phyloP scores from a whole-genome alignment of 768 basidiomycete genomes.

The Tricholoma flavovirens region DNA sequence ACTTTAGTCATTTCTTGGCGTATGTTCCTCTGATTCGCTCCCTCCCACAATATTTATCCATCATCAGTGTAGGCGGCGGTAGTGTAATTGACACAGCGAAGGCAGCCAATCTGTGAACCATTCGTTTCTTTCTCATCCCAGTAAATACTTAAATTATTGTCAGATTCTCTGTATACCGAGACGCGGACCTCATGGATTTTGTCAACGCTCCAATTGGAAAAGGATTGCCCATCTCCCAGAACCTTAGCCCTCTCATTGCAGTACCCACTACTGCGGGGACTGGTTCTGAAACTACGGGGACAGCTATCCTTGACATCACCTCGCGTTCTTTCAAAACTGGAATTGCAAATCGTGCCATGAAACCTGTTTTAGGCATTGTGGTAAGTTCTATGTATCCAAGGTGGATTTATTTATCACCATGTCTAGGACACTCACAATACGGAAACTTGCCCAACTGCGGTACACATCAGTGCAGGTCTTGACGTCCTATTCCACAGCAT shows the following conservation, averaged over 20 bases:
- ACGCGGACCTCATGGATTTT: conserved; percentile 91
- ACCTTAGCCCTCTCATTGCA: conserved; percentile 80
- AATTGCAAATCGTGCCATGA: conserved; percentile 87
- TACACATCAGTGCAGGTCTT: conserved; percentile 92
- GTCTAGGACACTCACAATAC: conserved; percentile 80
- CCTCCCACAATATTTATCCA: conserved; percentile 2
- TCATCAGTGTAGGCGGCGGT: conserved; percentile 76
- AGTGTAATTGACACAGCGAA: conserved; percentile 96
- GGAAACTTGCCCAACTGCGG: conserved; percentile 82
- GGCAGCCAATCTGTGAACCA: conserved; percentile 76
- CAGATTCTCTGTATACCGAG: conserved; percentile 87
- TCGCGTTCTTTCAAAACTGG: conserved; percentile 94
- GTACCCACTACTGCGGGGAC: conserved; percentile 76
- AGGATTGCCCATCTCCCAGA: conserved; percentile 73
- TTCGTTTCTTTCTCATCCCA: not conserved
- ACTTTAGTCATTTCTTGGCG: conserved; percentile 94
- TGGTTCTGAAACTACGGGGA: conserved; percentile 92
- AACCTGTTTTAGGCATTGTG: conserved; percentile 81
- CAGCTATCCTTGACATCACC: conserved; percentile 90
- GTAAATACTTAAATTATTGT: conserved; percentile 1
- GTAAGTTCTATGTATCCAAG: conserved; percentile 23
- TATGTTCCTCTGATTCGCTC: conserved; percentile 29
- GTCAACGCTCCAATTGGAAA: conserved; percentile 96
- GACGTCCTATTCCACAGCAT: conserved; percentile 96
- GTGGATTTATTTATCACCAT: not conserved